Evolutionary conservation across 345 rosid genomes (phyloP).

Genomic region (Pistacia vera): DNA sequence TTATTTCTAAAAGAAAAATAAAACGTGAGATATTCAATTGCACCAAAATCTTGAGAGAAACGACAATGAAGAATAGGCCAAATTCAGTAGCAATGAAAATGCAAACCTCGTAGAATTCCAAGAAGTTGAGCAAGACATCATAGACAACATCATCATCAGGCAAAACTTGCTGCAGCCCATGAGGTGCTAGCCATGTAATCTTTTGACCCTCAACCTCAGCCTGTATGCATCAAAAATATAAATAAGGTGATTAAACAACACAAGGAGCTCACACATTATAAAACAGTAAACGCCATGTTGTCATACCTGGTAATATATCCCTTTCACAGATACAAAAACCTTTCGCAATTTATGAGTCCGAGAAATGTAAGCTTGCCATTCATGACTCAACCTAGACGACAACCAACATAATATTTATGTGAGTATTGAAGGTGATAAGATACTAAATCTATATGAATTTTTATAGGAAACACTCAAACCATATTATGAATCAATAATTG

Average conservation of each 20-base stretch:
- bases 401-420: conserved; percentile 11
- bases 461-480: too few species aligned
- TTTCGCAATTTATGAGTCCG: conserved; percentile 81
- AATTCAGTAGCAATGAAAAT: background rate
- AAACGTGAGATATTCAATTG: background rate
- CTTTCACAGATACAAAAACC: conserved; percentile 90
- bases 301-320: conserved; percentile 90
- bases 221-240: conserved; percentile 40
- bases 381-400: conserved; percentile 76
- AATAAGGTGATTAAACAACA: background rate
- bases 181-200: conserved; percentile 95
- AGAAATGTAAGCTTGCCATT: conserved; percentile 92
- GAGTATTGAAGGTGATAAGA: background rate
- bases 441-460: background rate
- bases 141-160: conserved; percentile 91
- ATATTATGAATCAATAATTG: background rate
- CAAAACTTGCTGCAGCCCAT: conserved; percentile 88
- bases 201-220: conserved; percentile 97
- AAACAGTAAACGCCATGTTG: background rate
- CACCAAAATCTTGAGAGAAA: background rate
- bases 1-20: background rate
- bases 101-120: conserved; percentile 93
- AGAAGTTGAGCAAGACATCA: conserved; percentile 74
- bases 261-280: background rate
- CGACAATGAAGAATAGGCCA: background rate